Conservation (phyloP, 2,329 filamentous ascomycete species). For the Teratosphaeria pseudoeucalypti region DNA sequence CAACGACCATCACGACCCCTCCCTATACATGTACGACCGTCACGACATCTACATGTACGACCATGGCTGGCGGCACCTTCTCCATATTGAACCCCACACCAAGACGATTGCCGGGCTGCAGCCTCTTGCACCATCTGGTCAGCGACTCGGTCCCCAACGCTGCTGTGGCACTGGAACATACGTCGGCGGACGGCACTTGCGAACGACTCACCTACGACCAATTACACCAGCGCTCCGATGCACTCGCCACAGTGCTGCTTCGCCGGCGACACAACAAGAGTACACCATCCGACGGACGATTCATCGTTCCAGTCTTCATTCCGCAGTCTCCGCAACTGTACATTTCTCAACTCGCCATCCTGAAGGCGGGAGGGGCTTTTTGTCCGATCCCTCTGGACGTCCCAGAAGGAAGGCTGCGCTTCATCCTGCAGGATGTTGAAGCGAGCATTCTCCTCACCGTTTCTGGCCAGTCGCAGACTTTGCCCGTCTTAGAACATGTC, state of each 20-base stretch:
- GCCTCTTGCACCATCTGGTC: constrained; percentile 52
- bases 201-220: constrained; percentile 49
- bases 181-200: constrained; percentile 37
- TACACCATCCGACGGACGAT: constrained; percentile 15
- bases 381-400: constrained; percentile 74
- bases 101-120: background rate
- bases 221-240: constrained; percentile 49
- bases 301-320: constrained; percentile 63
- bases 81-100: constrained; percentile 4
- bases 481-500: constrained; percentile 28
- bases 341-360: constrained; percentile 61
- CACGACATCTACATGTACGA: background rate
- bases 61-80: background rate
- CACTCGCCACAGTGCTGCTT: constrained; percentile 44
- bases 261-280: background rate
- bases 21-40: background rate
- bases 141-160: constrained; percentile 20
- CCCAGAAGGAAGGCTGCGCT: constrained; percentile 64
- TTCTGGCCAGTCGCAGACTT: constrained; percentile 31
- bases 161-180: constrained; percentile 53
- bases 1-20: background rate
- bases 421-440: constrained; percentile 68
- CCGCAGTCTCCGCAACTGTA: constrained; percentile 72
- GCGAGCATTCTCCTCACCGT: constrained; percentile 60
- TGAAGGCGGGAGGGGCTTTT: constrained; percentile 76